Percentiles rank a stretch among this genome's conserved stretches.
Evolutionary conservation across 768 basidiomycete genomes (phyloP).

Genomic region (Boletus vermiculosoides): DNA sequence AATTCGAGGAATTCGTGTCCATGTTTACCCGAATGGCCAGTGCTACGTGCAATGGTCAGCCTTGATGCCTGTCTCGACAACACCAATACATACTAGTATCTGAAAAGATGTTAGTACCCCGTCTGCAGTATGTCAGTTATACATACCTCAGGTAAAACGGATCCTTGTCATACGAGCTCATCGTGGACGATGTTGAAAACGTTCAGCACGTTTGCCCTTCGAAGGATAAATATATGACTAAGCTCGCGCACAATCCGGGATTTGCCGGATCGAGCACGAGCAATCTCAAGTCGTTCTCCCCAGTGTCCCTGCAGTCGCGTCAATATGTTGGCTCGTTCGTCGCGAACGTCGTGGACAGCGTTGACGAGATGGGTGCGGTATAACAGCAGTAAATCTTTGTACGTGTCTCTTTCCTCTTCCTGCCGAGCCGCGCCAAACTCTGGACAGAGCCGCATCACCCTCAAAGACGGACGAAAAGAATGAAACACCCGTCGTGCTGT

Average conservation of each 20-base stretch:
- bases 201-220: not conserved
- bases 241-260: constrained; percentile 8
- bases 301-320: not conserved
- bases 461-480: constrained; percentile 3
- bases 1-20: constrained; percentile 99
- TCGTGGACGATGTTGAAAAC: constrained; percentile 21
- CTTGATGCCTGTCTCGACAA: not conserved
- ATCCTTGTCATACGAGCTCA: constrained; percentile 53
- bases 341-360: constrained; percentile 17
- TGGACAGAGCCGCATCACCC: constrained; percentile 6
- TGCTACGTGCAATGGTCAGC: constrained; percentile 31
- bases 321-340: constrained; percentile 33
- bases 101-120: constrained; percentile 24
- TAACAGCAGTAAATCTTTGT: constrained; percentile 14
- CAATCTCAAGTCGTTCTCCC: not conserved
- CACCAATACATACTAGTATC: constrained; percentile 49
- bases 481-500: constrained; percentile 18
- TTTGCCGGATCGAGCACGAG: constrained; percentile 12
- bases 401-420: constrained; percentile 1
- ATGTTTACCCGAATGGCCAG: constrained; percentile 98
- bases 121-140: not conserved
- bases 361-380: constrained; percentile 25
- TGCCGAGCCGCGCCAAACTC: not conserved
- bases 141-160: constrained; percentile 78
- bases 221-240: not conserved